phyloP scores from a whole-genome alignment of 164 flowering plant genomes.

The Umbellularia californica region DNA sequence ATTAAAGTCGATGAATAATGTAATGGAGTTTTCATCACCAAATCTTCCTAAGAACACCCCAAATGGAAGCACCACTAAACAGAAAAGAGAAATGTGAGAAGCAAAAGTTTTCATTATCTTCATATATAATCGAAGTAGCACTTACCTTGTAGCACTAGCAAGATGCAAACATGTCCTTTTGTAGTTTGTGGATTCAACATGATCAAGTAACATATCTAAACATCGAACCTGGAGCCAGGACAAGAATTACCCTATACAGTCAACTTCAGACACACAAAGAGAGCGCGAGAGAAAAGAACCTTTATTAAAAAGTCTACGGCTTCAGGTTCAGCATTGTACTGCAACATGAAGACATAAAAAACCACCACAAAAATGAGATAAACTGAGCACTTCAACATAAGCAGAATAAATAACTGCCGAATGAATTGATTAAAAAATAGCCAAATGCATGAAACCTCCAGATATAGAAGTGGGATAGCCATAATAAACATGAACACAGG shows the following conservation, averaged over 20 bases:
- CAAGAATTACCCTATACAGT: not conserved
- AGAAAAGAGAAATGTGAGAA: not conserved
- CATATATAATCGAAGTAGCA: not conserved
- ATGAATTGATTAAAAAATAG: not conserved
- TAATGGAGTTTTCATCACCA: not conserved
- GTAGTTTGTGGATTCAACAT: conserved; percentile 74
- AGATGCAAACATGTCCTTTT: conserved; percentile 85
- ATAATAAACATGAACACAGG: not conserved
- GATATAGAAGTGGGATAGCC: not conserved
- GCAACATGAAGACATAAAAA: conserved; percentile 19
- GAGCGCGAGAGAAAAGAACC: conserved; percentile 32
- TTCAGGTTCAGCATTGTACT: conserved; percentile 99
- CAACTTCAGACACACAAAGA: conserved; percentile 1
- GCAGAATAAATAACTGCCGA: not conserved
- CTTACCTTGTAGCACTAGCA: conserved; percentile 76
- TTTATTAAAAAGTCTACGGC: conserved; percentile 97
- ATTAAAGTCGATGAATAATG: not conserved
- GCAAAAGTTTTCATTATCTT: not conserved
- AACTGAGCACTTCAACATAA: not conserved
- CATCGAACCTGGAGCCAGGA: conserved; percentile 68
- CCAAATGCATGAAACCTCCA: not conserved
- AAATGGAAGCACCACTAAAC: no score
- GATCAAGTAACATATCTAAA: conserved; percentile 74
- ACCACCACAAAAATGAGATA: not conserved
- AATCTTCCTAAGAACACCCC: no score